Evolutionary conservation across 2,329 filamentous ascomycete species (phyloP), one percentile per base, ranked within the genome.

Genomic region (Colletotrichum gloeosporioides): DNA sequence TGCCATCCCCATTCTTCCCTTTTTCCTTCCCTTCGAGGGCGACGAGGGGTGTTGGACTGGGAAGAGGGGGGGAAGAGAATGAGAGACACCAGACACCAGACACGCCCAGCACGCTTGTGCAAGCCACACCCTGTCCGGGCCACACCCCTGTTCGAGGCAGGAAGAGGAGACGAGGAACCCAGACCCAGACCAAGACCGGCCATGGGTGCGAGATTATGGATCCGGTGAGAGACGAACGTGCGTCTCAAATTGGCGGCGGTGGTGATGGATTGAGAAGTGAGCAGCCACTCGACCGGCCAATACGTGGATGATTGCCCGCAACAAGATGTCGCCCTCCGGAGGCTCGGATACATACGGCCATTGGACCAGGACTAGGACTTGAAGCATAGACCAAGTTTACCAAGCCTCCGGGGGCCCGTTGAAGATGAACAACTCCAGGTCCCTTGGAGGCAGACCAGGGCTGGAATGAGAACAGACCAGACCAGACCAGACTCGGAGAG

Each of bases 1-100:
- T 80, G 81, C 78, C 79, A 78, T 78, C 79, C 78, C 67, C 78
- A 81, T 74, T 78, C 39, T 34, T 49, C 22, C 67, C 31, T 64
- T 16, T 29, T 25, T 13, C 18, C n/a, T 49, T 9, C n/a, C n/a
- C 44, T 49, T 64, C 34, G 32, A 63, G 61, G 61, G 57, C 10
- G 31, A 32, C 18, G 31, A 32, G 6, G 31, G 32, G 59, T n/a
- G 59, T 62, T 31, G 44, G 44, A 49, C 44, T 36, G 57, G 77
- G 71, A 67, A 66, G 66, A 77, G 36, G 64, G 69, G 69, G 67
- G 68, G 64, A 63, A 59, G 71, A 34, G 29, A 62, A 9, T n/a
- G 27, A 32, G 15, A 34, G 10, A 55, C 18, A 67, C 59, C 12
- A 27, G n/a, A 57, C 76, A 78, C 57, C 53, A 64, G 74, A 76